Conservation (phyloP, 345 rosid genomes). For the Bruguiera sexangula region DNA sequence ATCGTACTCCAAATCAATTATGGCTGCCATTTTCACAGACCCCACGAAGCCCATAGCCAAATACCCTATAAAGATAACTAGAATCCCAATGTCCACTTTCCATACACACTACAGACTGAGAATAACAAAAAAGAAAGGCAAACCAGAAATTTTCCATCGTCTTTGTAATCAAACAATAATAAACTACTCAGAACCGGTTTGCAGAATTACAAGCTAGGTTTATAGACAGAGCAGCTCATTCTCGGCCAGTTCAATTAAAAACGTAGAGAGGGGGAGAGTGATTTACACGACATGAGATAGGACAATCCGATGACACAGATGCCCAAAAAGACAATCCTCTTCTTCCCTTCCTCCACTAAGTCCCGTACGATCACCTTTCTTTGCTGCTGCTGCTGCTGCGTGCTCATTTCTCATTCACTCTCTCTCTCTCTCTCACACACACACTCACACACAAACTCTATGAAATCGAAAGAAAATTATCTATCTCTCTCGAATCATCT, state of each 20-base stretch:
- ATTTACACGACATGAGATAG: conserved; percentile 85
- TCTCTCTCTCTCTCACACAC: not conserved
- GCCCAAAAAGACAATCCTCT: conserved; percentile 74
- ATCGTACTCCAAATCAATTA: too few species aligned
- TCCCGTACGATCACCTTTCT: conserved; percentile 63
- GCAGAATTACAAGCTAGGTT: too few species aligned
- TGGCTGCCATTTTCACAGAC: too few species aligned
- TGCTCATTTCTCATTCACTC: conserved; percentile 40
- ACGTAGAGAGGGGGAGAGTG: not conserved
- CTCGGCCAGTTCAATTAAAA: not conserved
- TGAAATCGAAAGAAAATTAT: not conserved
- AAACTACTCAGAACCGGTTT: too few species aligned
- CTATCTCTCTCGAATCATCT: not conserved
- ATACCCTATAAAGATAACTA: too few species aligned
- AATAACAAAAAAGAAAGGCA: too few species aligned
- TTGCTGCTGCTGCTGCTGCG: conserved; percentile 16
- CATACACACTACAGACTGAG: too few species aligned
- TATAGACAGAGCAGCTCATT: too few species aligned
- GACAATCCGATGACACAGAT: conserved; percentile 92
- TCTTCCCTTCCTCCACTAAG: conserved; percentile 94
- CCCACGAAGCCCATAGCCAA: too few species aligned
- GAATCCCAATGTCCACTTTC: too few species aligned
- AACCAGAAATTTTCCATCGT: too few species aligned
- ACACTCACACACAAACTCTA: not conserved
- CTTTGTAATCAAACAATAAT: too few species aligned